These are phyloP conservation scores for Gypsophila paniculata DNA, from an alignment of 179 eudicot genomes.

Conservation along the genomic window DNA sequence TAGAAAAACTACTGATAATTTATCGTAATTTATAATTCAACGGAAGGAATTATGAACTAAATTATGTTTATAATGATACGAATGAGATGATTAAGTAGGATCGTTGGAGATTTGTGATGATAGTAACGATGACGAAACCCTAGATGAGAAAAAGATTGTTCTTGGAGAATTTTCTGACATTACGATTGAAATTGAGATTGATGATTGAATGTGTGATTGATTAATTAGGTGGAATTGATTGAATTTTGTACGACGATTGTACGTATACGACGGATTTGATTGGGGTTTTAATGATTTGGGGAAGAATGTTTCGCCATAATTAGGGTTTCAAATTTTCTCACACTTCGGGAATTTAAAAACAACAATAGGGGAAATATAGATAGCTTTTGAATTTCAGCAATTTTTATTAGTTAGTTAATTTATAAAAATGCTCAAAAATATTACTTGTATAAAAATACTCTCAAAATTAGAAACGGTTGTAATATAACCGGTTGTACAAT, in stretches of 20 bases:
- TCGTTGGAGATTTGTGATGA: slow-evolving; percentile 34
- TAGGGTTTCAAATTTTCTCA: slow-evolving; percentile 31
- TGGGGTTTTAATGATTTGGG: too few species aligned
- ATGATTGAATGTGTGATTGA: too few species aligned
- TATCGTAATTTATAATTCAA: too few species aligned
- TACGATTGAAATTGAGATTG: background rate
- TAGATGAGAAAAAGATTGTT: slow-evolving; percentile 20
- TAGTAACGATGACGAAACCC: slow-evolving; percentile 34
- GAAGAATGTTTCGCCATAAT: too few species aligned
- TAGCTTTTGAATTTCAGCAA: slow-evolving; percentile 18
- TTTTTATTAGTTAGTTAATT: too few species aligned
- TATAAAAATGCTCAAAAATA: too few species aligned
- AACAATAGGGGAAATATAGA: slow-evolving; percentile 8
- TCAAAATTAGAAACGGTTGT: too few species aligned
- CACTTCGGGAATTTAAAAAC: slow-evolving; percentile 21
- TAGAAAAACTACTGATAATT: background rate
- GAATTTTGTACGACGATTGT: background rate
- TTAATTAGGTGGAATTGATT: background rate
- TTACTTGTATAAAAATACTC: too few species aligned
- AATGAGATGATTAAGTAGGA: background rate
- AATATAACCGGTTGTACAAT: too few species aligned
- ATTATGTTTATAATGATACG: too few species aligned
- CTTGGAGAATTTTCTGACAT: slow-evolving; percentile 6
- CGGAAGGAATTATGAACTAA: too few species aligned
- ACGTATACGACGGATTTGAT: too few species aligned